phyloP scores from a whole-genome alignment of 2,329 filamentous ascomycete genomes.

The Apiospora phragmitis region DNA sequence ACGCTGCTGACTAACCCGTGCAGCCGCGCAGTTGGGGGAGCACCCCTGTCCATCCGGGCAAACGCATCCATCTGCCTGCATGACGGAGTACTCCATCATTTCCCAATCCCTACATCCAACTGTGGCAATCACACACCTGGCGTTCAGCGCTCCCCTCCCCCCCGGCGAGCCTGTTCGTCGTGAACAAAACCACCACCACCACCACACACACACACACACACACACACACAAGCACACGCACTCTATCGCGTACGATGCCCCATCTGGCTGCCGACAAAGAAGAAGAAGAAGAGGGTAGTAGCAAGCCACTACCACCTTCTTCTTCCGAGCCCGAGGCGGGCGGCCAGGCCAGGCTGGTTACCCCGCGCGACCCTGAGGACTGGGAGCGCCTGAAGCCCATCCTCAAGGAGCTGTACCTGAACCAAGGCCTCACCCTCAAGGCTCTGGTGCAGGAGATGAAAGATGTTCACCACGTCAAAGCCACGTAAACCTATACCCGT shows the following conservation, averaged over 20 bases:
- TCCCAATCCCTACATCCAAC: slow-evolving; percentile 2
- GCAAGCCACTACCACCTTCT: not conserved
- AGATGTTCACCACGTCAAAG: not conserved
- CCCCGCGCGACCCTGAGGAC: slow-evolving; percentile 1
- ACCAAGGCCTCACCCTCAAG: slow-evolving; percentile 6
- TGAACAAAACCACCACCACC: too few relatives aligned
- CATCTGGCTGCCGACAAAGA: not conserved
- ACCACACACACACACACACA: not conserved
- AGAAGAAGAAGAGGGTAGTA: not conserved
- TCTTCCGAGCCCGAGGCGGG: not conserved
- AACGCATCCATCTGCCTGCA: not conserved
- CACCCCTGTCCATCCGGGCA: not conserved
- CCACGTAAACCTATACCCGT: not conserved
- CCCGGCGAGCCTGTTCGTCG: too few relatives aligned
- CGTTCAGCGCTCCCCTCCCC: too few relatives aligned
- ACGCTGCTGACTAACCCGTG: not conserved
- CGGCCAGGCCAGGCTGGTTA: not conserved
- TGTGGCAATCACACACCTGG: slow-evolving; percentile 1
- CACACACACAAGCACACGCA: not conserved
- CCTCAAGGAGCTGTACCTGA: slow-evolving; percentile 6
- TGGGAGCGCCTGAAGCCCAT: slow-evolving; percentile 11
- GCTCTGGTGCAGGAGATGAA: not conserved
- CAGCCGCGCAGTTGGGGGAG: not conserved
- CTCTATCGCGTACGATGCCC: not conserved
- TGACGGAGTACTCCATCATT: not conserved